phyloP scores from a whole-genome alignment of 257 asterid genomes.

The Phtheirospermum japonicum region DNA sequence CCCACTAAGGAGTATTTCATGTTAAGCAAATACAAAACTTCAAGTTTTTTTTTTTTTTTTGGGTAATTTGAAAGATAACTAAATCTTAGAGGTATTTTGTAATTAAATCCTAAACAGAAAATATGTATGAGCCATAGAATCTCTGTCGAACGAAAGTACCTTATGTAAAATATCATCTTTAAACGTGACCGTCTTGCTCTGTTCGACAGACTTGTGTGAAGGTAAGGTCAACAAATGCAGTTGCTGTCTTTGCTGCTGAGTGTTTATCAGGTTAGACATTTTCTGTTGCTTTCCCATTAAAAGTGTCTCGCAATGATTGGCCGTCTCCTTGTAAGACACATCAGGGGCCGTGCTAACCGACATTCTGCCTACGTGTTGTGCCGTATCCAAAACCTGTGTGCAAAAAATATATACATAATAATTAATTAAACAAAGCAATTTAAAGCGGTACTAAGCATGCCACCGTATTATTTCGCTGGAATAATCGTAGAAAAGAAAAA shows the following conservation, averaged over 20 bases:
- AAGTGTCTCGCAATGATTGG: constrained; percentile 69
- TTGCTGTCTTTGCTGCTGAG: constrained; percentile 42
- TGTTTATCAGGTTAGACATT: constrained; percentile 61
- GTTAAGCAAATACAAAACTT: too few relatives aligned
- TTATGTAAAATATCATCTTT: constrained; percentile 27
- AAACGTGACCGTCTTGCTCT: constrained; percentile 24
- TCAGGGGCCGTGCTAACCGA: constrained; percentile 64
- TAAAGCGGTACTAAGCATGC: too few relatives aligned
- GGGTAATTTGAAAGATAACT: too few relatives aligned
- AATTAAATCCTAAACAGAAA: neutral
- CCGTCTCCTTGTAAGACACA: constrained; percentile 73
- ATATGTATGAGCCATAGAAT: neutral
- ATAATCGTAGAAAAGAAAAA: too few relatives aligned
- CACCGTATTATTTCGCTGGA: too few relatives aligned
- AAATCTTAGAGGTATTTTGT: too few relatives aligned
- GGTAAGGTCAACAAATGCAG: constrained; percentile 40
- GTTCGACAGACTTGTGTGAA: constrained; percentile 40
- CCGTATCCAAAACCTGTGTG: constrained; percentile 72
- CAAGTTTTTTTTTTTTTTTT: too few relatives aligned
- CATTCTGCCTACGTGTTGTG: constrained; percentile 67
- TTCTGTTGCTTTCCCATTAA: constrained; percentile 75
- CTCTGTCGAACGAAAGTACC: constrained; percentile 26
- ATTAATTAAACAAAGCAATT: neutral
- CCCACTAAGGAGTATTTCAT: too few relatives aligned
- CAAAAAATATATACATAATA: neutral